phyloP scores from a whole-genome alignment of 2,329 filamentous ascomycete genomes.

The Hypoxylon sp. region DNA sequence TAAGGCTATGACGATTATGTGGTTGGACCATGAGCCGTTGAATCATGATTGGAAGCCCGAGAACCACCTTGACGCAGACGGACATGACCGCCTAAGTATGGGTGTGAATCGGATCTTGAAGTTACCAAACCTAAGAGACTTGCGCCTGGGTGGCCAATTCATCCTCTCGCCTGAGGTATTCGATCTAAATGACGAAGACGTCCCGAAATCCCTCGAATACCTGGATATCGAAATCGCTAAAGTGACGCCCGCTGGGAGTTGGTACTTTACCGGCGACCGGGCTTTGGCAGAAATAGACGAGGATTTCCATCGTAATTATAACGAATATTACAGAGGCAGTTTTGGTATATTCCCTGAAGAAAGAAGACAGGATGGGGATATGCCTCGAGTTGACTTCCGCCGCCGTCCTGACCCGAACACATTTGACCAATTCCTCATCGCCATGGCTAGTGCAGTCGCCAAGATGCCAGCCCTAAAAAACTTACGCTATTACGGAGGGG shows the following conservation, averaged over 20 bases:
- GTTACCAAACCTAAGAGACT: constrained; percentile 3
- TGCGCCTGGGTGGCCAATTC: neutral
- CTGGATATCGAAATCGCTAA: constrained; percentile 1
- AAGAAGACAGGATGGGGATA: constrained; percentile 5
- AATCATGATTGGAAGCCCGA: constrained; percentile 16
- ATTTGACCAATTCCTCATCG: constrained; percentile 27
- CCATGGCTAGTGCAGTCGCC: constrained; percentile 18
- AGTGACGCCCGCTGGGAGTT: constrained; percentile 12
- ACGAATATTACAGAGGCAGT: too few species aligned
- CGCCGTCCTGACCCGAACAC: constrained; percentile 12
- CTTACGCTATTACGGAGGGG: neutral
- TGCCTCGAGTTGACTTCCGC: constrained; percentile 7
- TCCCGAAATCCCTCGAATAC: constrained; percentile 11
- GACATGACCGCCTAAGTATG: constrained; percentile 19
- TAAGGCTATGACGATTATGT: neutral
- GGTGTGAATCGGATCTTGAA: constrained; percentile 24
- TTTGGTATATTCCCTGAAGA: neutral
- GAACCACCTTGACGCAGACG: constrained; percentile 7
- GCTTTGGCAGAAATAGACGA: neutral
- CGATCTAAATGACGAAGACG: neutral
- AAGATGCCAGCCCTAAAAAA: constrained; percentile 13
- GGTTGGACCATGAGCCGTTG: neutral
- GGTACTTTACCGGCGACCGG: constrained; percentile 24
- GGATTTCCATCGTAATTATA: too few species aligned
- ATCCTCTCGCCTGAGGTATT: constrained; percentile 24